Percentiles rank a stretch among this genome's conserved stretches.
These are phyloP conservation scores for Inga laurina DNA, from an alignment of 306 rosid species.

Conservation along the genomic window DNA sequence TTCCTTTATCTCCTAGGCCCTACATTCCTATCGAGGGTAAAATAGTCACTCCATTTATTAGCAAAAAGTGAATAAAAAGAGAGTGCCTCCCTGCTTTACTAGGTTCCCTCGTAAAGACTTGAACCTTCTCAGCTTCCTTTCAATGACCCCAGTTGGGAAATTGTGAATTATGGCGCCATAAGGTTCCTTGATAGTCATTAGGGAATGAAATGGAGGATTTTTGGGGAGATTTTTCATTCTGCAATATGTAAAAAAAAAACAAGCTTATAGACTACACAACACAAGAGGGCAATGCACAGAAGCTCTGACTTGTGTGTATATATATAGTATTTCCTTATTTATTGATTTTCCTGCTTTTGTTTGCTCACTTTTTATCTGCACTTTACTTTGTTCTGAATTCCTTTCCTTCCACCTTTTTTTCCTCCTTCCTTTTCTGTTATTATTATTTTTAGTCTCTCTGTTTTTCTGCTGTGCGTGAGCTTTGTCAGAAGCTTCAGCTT, in stretches of 20 bases:
- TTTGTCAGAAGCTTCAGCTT: no score
- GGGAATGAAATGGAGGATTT: not conserved
- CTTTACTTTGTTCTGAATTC: no score
- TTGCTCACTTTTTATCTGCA: no score
- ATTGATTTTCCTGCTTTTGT: no score
- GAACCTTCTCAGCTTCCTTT: not conserved
- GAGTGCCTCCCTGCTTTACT: not conserved
- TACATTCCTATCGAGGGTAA: no score
- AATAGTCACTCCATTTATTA: no score
- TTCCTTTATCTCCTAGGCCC: no score
- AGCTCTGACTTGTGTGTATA: not conserved
- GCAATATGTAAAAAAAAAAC: not conserved
- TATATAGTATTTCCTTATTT: not conserved
- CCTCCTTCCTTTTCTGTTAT: no score
- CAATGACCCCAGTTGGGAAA: not conserved
- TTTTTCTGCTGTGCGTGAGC: no score
- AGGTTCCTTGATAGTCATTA: no score
- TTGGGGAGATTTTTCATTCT: constrained; percentile 6
- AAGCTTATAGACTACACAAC: constrained; percentile 34
- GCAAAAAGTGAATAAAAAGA: not conserved
- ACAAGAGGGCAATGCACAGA: constrained; percentile 2
- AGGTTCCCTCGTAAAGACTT: not conserved
- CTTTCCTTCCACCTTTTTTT: no score
- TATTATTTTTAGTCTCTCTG: no score
- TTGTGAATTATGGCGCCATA: not conserved